Base-by-base conservation (phyloP, 2,329 filamentous ascomycete species). In the Phaeosphaeria sp. region DNA sequence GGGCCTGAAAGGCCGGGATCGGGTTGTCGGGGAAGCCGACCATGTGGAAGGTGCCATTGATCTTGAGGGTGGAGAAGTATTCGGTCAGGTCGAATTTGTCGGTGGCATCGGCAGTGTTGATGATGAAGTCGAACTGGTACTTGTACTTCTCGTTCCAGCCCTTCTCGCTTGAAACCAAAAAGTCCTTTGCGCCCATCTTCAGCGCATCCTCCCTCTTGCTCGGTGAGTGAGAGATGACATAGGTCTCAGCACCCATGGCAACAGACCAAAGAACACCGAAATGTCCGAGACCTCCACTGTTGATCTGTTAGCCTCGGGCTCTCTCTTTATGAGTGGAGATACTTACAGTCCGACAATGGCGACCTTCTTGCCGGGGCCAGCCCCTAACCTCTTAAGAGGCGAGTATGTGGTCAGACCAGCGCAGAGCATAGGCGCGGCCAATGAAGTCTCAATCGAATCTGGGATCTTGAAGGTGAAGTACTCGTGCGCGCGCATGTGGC, bases 401-500 rank as follows among this genome's bases (percentile, higher is more conserved):
- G 86, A 90, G 80, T 88, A 96, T 58, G 88, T 87, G 3, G 92
- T 96, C 64, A 96, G 83, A 62, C 92, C 92, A 42, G 91, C 92
- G 77, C 92, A 96, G 66, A 95, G 84, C 90, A 93, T 92, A 10
- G 90, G 90, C 1, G 91, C 92, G 1, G 89, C 90, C 50, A 88
- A 78, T 22, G 75, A 74, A 57, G 76, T 81, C 62, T 82, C 76
- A 46, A 96, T 84, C 52, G 82, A 86, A 30, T 93, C 90, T 36
- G 92, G 92, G 63, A 96, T 93, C 71, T 90, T 89, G 78, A 87
- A 87, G 18, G 83, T 83, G 71, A 85, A 93, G 81, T 93, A 90
- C 78, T 93, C 89, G 77, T 94, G 90, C 0, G 88, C 87, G 64
- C 90, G 84, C 20, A 92, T 84, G 72, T 92, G 87, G 52, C 84